phyloP scores from a whole-genome alignment of 345 rosid genomes.

The Clarkia xantiana region DNA sequence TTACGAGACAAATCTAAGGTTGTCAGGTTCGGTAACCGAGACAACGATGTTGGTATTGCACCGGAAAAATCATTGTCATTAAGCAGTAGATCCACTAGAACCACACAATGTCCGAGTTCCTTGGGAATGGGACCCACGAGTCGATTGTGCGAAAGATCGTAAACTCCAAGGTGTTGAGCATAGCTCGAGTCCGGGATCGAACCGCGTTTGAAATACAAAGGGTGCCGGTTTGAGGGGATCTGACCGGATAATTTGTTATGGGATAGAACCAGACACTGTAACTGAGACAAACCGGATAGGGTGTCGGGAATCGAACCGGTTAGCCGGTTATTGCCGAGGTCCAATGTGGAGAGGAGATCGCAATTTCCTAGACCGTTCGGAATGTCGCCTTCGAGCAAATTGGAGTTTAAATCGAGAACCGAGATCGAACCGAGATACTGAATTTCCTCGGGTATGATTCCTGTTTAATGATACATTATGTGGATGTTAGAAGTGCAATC shows the following conservation, averaged over 20 bases:
- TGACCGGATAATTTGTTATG: slow-evolving; percentile 58
- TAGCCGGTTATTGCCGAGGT: slow-evolving; percentile 64
- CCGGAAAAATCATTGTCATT: slow-evolving; percentile 62
- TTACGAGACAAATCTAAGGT: slow-evolving; percentile 73
- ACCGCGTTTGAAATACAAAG: slow-evolving; percentile 47
- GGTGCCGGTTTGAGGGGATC: slow-evolving; percentile 47
- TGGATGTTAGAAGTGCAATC: too few species aligned
- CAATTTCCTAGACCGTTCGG: slow-evolving; percentile 62
- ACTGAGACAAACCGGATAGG: slow-evolving; percentile 42
- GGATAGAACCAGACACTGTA: slow-evolving; percentile 79
- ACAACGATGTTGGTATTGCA: slow-evolving; percentile 54
- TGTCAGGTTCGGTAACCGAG: slow-evolving; percentile 46
- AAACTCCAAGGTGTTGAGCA: slow-evolving; percentile 76
- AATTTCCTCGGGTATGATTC: slow-evolving; percentile 53
- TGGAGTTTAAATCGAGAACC: slow-evolving; percentile 57
- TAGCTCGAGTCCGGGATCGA: slow-evolving; percentile 64
- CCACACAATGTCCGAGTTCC: slow-evolving; percentile 56
- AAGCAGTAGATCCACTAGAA: slow-evolving; percentile 51
- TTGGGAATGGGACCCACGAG: slow-evolving; percentile 60
- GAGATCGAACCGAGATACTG: slow-evolving; percentile 54
- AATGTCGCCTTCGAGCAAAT: slow-evolving; percentile 47
- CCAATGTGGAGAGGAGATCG: slow-evolving; percentile 50
- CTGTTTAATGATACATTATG: too few species aligned
- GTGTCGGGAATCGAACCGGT: slow-evolving; percentile 51
- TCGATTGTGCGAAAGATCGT: slow-evolving; percentile 52